phyloP scores from a whole-genome alignment of 441 rosid genomes.

The Pelargonium citronellum region DNA sequence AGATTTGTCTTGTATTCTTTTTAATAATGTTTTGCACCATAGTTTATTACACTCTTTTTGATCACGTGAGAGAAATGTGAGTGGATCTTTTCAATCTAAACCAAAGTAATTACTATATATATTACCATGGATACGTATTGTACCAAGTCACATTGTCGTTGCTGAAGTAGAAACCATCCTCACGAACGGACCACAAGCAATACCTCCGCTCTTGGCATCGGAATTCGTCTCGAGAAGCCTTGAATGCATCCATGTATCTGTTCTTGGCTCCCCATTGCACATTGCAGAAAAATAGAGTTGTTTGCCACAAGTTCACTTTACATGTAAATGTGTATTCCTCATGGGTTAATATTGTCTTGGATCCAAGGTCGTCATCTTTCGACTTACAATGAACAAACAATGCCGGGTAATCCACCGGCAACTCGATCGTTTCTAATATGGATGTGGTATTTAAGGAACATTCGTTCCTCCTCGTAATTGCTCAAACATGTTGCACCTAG shows the following conservation, averaged over 20 bases:
- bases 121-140: slow-evolving; percentile 11
- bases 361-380: slow-evolving; percentile 13
- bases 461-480: background rate
- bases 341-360: background rate
- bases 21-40: no score
- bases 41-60: no score
- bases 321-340: slow-evolving; percentile 9
- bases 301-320: background rate
- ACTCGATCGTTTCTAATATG: slow-evolving; percentile 8
- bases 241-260: slow-evolving; percentile 7
- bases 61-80: no score
- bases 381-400: slow-evolving; percentile 14
- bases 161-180: slow-evolving; percentile 20
- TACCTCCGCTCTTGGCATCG: slow-evolving; percentile 3
- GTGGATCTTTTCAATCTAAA: no score
- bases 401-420: background rate
- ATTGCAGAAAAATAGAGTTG: slow-evolving; percentile 13
- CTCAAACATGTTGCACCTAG: no score
- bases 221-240: background rate
- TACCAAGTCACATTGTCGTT: slow-evolving; percentile 6
- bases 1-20: no score
- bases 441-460: slow-evolving; percentile 5
- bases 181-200: slow-evolving; percentile 19
- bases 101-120: no score
- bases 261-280: slow-evolving; percentile 9